A percentile compares a stretch with the other conserved stretches of the same genome.
phyloP scores from a whole-genome alignment of 495 filamentous ascomycete species.

The Daldinia loculata region DNA sequence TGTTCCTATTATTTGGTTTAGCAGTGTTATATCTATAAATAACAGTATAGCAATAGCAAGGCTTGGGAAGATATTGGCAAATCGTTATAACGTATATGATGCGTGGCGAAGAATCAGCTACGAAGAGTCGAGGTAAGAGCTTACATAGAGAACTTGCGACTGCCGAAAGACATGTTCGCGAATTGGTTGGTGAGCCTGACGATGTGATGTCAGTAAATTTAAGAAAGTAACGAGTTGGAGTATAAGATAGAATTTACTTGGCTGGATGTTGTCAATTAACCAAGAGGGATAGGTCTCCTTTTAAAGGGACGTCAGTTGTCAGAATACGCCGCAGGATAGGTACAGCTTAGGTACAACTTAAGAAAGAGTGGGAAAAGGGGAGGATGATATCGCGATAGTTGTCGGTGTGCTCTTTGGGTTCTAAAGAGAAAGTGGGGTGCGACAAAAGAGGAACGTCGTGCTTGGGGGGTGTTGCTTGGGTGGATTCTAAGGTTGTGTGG shows the following conservation, averaged over 20 bases:
- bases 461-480: background rate
- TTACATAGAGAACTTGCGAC: constrained; percentile 65
- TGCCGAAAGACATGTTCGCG: constrained; percentile 52
- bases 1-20: constrained; percentile 50
- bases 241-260: constrained; percentile 18
- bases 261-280: constrained; percentile 2
- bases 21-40: constrained; percentile 6
- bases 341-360: constrained; percentile 19
- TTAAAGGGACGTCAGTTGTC: background rate
- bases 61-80: background rate
- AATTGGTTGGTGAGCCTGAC: constrained; percentile 29
- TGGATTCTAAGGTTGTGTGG: constrained; percentile 24
- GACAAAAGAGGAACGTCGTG: constrained; percentile 34
- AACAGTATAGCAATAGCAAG: background rate
- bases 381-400: constrained; percentile 43
- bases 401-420: constrained; percentile 42
- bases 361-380: constrained; percentile 15
- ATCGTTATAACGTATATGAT: background rate
- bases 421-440: constrained; percentile 28
- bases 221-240: background rate
- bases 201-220: constrained; percentile 2
- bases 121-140: constrained; percentile 5
- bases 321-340: constrained; percentile 14
- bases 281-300: constrained; percentile 14
- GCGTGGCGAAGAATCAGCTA: background rate